These are phyloP conservation scores for Penicillium pulvis DNA, from an alignment of 495 filamentous ascomycete genomes.

Conservation along the genomic window DNA sequence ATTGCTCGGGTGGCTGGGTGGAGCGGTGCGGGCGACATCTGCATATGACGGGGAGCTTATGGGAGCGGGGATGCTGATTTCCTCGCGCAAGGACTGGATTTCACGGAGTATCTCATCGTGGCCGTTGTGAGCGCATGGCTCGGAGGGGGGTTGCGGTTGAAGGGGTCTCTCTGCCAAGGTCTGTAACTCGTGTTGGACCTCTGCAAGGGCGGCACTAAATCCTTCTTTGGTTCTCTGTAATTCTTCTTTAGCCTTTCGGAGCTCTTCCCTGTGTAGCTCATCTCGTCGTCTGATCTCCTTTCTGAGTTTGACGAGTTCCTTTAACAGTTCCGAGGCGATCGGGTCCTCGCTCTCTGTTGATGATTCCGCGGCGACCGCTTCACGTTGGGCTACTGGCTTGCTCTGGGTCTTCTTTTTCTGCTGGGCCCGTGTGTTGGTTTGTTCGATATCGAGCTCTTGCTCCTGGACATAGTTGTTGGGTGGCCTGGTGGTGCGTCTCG, in stretches of 20 bases:
- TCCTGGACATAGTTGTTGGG: constrained; percentile 14
- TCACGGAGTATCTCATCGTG: constrained; percentile 25
- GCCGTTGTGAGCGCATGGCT: constrained; percentile 9
- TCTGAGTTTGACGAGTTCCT: constrained; percentile 27
- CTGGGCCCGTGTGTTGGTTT: constrained; percentile 15
- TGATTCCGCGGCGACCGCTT: constrained; percentile 16
- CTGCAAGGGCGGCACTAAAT: constrained; percentile 21
- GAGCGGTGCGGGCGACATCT: constrained; percentile 27
- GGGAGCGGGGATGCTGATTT: constrained; percentile 15
- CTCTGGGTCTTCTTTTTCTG: constrained; percentile 16
- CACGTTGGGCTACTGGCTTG: constrained; percentile 16
- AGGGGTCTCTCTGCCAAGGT: constrained; percentile 15
- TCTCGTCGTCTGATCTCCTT: constrained; percentile 25
- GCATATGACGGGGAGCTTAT: constrained; percentile 18
- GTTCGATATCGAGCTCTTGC: constrained; percentile 19
- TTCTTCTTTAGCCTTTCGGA: constrained; percentile 24
- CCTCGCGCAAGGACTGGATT: constrained; percentile 20
- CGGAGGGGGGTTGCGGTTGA: constrained; percentile 17
- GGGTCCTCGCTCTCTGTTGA: constrained; percentile 26
- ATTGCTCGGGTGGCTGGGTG: constrained; percentile 22
- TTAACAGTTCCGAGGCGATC: constrained; percentile 10
- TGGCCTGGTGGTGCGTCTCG: constrained; percentile 19
- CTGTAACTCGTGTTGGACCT: constrained; percentile 18
- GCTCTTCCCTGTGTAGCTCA: constrained; percentile 22
- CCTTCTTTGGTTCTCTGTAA: too few species aligned